A percentile compares a stretch with the other conserved stretches of the same genome.
Conservation (phyloP, 164 flowering plant genomes). For the Pachysandra terminalis region DNA sequence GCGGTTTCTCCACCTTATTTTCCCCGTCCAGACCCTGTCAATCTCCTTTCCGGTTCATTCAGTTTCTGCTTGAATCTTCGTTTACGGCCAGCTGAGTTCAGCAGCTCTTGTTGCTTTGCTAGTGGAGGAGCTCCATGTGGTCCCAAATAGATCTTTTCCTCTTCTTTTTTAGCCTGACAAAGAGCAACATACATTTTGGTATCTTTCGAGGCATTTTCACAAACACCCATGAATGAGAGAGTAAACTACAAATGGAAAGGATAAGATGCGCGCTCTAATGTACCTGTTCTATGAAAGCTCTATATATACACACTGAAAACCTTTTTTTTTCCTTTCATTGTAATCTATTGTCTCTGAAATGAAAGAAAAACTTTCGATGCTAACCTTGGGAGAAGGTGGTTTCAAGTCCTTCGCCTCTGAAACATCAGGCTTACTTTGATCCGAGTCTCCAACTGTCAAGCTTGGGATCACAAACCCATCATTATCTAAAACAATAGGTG, state of each 20-base stretch:
- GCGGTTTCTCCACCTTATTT: constrained; percentile 71
- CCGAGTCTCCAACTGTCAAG: constrained; percentile 53
- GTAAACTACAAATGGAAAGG: too few species aligned
- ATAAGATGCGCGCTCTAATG: too few species aligned
- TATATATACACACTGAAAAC: too few species aligned
- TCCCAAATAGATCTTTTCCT: constrained; percentile 75
- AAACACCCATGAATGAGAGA: too few species aligned
- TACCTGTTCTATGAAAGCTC: too few species aligned
- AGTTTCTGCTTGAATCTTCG: constrained; percentile 82
- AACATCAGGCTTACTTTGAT: constrained; percentile 27
- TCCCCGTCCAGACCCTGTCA: constrained; percentile 62
- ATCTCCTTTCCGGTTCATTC: constrained; percentile 76
- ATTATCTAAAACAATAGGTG: constrained; percentile 48
- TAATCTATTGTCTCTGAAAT: too few species aligned
- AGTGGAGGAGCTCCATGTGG: constrained; percentile 95
- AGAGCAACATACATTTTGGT: not conserved
- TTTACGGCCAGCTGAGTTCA: constrained; percentile 51
- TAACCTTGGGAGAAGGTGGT: constrained; percentile 50
- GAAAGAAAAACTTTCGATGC: not conserved
- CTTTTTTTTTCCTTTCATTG: too few species aligned
- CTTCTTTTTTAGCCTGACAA: constrained; percentile 50
- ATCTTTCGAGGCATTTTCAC: not conserved
- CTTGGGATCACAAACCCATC: constrained; percentile 91
- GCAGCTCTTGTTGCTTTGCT: constrained; percentile 62
- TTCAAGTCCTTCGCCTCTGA: constrained; percentile 32